Percentiles rank a stretch among this genome's conserved stretches.
These are phyloP conservation scores for Alternaria burnsii DNA, from an alignment of 2,329 filamentous ascomycete genomes.

Conservation along the genomic window DNA sequence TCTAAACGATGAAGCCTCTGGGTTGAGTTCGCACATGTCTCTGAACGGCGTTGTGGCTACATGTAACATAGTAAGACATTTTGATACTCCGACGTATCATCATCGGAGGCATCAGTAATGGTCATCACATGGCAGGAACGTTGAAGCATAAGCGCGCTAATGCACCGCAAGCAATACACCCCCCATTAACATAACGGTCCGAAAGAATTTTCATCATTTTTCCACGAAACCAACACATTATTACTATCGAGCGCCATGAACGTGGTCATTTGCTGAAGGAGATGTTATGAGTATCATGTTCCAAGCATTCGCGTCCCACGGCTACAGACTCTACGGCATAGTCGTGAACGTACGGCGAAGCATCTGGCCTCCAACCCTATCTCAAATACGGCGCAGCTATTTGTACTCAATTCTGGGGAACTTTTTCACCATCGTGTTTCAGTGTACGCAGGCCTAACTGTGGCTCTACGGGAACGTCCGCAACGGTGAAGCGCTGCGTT, in stretches of 20 bases:
- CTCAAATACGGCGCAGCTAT: background rate
- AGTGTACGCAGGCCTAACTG: background rate
- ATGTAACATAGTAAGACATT: background rate
- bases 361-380: background rate
- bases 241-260: background rate
- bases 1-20: background rate
- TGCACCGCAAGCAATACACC: conserved; percentile 1
- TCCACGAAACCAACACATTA: background rate
- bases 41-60: background rate
- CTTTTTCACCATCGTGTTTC: background rate
- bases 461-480: conserved; percentile 14
- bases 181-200: background rate
- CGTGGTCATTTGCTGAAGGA: background rate
- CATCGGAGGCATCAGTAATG: background rate
- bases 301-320: background rate
- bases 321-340: background rate
- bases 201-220: background rate
- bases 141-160: background rate
- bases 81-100: background rate
- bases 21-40: background rate
- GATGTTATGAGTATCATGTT: background rate
- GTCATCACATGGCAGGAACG: background rate
- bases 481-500: conserved; percentile 6
- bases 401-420: background rate
- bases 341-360: background rate